phyloP scores from a whole-genome alignment of 2,329 filamentous ascomycete species.

The Beauveria rudraprayagi region DNA sequence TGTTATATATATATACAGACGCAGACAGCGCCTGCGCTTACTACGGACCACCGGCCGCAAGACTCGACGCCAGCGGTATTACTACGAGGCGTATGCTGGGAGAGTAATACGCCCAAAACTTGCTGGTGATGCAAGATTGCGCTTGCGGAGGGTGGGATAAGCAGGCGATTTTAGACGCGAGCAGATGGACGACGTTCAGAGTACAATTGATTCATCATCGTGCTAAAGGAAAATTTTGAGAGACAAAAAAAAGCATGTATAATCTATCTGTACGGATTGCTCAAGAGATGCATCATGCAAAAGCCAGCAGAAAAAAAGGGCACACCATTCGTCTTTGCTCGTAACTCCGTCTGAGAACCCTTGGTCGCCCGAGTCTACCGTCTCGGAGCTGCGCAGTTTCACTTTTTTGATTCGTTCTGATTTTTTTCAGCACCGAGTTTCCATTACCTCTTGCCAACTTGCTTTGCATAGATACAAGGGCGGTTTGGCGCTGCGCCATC shows the following conservation, averaged over 20 bases:
- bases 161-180: not conserved
- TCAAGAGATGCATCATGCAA: no score
- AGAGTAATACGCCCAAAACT: constrained; percentile 6
- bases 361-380: not conserved
- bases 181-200: not conserved
- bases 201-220: not conserved
- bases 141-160: not conserved
- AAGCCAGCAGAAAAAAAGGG: no score
- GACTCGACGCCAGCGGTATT: not conserved
- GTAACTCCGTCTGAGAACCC: not conserved
- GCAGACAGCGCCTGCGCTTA: constrained; percentile 1
- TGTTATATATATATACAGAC: not conserved
- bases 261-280: no score
- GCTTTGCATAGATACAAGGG: not conserved
- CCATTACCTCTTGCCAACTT: constrained; percentile 5
- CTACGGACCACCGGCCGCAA: not conserved
- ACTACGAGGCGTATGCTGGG: constrained; percentile 6
- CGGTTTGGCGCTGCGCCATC: not conserved
- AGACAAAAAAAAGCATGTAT: no score
- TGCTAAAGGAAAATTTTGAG: not conserved
- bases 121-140: not conserved
- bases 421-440: not conserved
- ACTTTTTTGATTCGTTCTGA: not conserved
- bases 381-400: not conserved
- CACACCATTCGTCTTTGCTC: not conserved